Evolutionary conservation across 176 grass and related monocot species (phyloP).

Genomic region (Zea luxurians): DNA sequence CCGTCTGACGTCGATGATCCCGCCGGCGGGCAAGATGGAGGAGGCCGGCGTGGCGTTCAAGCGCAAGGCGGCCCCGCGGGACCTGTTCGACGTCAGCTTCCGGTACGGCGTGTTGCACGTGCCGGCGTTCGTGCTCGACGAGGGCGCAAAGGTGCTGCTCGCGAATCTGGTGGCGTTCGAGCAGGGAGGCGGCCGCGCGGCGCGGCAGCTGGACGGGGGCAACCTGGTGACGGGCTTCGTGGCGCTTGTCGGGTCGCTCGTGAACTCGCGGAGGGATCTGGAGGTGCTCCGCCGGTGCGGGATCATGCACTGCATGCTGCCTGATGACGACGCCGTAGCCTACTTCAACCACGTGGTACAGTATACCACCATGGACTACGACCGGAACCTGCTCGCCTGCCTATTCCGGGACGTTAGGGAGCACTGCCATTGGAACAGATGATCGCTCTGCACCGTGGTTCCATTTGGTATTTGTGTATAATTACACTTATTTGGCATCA

Average conservation of each 20-base stretch:
- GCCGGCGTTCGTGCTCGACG: conserved; percentile 50
- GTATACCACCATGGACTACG: conserved; percentile 59
- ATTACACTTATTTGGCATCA: not conserved
- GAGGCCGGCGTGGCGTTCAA: conserved; percentile 53
- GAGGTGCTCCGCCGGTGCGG: conserved; percentile 54
- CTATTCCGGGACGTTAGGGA: conserved; percentile 51
- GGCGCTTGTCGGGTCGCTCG: conserved; percentile 52
- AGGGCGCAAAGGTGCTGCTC: conserved; percentile 48
- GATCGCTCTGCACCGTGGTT: not conserved
- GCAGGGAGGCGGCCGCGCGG: conserved; percentile 42
- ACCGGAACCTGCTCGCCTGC: conserved; percentile 41
- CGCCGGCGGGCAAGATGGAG: conserved; percentile 46
- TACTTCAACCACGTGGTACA: conserved; percentile 59
- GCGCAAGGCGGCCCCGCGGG: conserved; percentile 42
- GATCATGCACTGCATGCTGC: conserved; percentile 58
- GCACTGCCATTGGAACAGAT: conserved; percentile 57
- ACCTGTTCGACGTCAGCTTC: conserved; percentile 52
- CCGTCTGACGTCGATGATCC: conserved; percentile 42
- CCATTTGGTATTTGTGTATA: not conserved
- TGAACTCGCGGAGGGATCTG: conserved; percentile 43
- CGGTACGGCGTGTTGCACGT: conserved; percentile 46
- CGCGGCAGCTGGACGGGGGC: conserved; percentile 33
- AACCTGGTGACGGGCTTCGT: conserved; percentile 49
- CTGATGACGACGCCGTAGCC: conserved; percentile 51
- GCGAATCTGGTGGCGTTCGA: conserved; percentile 61